Evolutionary conservation across 106 monocot genomes (phyloP), one percentile per base, ranked within the genome.

Genomic region (Triglochin maritima): DNA sequence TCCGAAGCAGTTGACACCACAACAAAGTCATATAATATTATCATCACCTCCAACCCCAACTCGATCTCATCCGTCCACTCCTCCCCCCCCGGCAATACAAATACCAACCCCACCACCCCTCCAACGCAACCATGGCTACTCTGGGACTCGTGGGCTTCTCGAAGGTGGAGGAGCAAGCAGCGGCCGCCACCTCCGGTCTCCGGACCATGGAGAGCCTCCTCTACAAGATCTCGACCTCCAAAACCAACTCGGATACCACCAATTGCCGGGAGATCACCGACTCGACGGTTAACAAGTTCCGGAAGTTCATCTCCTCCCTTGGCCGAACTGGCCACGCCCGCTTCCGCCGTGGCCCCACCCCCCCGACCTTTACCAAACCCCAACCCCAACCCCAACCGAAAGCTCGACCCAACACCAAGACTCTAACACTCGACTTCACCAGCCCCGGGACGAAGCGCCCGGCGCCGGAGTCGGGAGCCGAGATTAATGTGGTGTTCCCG

Each of bases 291-390:
- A 77, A 80, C 59, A 92, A 92, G 72, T 92, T 92, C 79, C 80
- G 73, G 70, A 85, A 92, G 76, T 63, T 92, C 54, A 87, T 92
- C 64, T 83, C 92, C 55, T 77, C 87, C 67, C 65, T 92, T 6
- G 78, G 84, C 73, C 84, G 91, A 9, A 87, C 87, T 63, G 87
- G 87, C 65, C 85, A 87, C 66, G 92, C 92, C 62, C 85, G 87
- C 1, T 92, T 92, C 78, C 80, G 92, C 61, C 85, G 85, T 8
- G 87, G 81, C 8, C 86, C 86, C 8, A 43, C 54, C 66, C 29
- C 29, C 1, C 29, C 29, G 29, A 29, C 29, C 29, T 29, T 29
- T 1, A 29, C 29, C 29, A 29, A 1, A 29, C 29, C 29, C 29
- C 29, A 29, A 29, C 29, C 29, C 29, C 29, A 29, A 29, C 0